phyloP scores from a whole-genome alignment of 2,329 filamentous ascomycete genomes.

The Zalaria obscura region DNA sequence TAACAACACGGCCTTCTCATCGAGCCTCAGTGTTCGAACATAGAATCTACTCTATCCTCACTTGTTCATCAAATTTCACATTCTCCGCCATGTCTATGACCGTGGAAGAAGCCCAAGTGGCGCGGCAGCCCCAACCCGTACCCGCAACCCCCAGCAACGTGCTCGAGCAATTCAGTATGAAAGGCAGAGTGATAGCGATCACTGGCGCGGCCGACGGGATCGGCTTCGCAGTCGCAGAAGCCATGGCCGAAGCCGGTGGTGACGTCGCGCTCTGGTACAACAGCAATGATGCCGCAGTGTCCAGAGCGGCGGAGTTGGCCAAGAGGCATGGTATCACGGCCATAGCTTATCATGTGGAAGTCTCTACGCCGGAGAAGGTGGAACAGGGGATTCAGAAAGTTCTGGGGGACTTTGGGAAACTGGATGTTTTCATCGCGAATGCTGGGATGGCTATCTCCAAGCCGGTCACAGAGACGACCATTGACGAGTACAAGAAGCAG shows the following conservation, averaged over 20 bases:
- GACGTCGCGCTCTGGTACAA: slow-evolving; percentile 23
- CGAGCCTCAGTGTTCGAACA: too few species aligned
- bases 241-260: slow-evolving; percentile 22
- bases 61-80: too few species aligned
- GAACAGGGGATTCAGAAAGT: slow-evolving; percentile 19
- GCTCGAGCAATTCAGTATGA: slow-evolving; percentile 9
- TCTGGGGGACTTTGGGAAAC: slow-evolving; percentile 21
- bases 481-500: slow-evolving; percentile 37
- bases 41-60: too few species aligned
- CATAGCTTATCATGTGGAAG: slow-evolving; percentile 9
- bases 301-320: slow-evolving; percentile 7
- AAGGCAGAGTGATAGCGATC: slow-evolving; percentile 29
- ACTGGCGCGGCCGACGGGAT: slow-evolving; percentile 35
- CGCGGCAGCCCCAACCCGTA: slow-evolving; percentile 11
- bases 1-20: too few species aligned
- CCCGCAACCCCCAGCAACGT: slow-evolving; percentile 16
- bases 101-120: slow-evolving; percentile 12
- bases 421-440: slow-evolving; percentile 34
- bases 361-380: slow-evolving; percentile 16
- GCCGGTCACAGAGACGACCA: slow-evolving; percentile 37
- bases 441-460: slow-evolving; percentile 39
- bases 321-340: slow-evolving; percentile 5
- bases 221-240: slow-evolving; percentile 25
- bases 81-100: slow-evolving; percentile 16
- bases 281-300: slow-evolving; percentile 8